A percentile compares a stretch with the other conserved stretches of the same genome.
phyloP scores from a whole-genome alignment of 1,284 basidiomycete genomes.

The Lignosus rhinocerotis region DNA sequence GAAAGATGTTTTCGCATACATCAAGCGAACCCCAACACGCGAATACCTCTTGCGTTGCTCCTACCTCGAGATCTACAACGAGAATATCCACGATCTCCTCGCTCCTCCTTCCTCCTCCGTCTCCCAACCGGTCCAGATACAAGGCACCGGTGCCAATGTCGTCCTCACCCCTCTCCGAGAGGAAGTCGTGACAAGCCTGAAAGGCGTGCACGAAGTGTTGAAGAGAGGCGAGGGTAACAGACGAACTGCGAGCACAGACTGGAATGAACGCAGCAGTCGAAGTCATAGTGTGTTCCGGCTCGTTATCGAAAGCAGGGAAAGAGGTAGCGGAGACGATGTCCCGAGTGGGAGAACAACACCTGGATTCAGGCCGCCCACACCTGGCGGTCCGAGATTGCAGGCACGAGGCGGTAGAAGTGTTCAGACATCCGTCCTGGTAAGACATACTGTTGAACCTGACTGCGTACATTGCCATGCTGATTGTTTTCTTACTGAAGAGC shows the following conservation, averaged over 20 bases:
- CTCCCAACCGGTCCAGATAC: conserved; percentile 66
- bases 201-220: conserved; percentile 83
- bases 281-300: conserved; percentile 93
- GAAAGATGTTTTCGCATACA: conserved; percentile 80
- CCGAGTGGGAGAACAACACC: conserved; percentile 56
- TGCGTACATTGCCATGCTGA: neutral
- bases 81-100: conserved; percentile 85
- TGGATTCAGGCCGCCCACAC: conserved; percentile 60
- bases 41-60: conserved; percentile 94
- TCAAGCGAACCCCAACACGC: conserved; percentile 69
- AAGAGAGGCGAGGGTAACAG: conserved; percentile 85
- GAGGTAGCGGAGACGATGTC: conserved; percentile 47
- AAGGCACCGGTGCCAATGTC: conserved; percentile 59
- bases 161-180: conserved; percentile 78
- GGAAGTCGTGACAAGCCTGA: conserved; percentile 89
- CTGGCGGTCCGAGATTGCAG: conserved; percentile 65
- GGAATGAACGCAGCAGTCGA: conserved; percentile 93
- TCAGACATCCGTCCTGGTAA: conserved; percentile 77
- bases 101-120: conserved; percentile 71
- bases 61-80: conserved; percentile 98
- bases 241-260: conserved; percentile 93
- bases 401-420: conserved; percentile 73
- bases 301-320: conserved; percentile 80
- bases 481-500: conserved; percentile 46
- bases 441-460: conserved; percentile 19